phyloP scores from a whole-genome alignment of 345 rosid genomes.

The Lumnitzera littorea region DNA sequence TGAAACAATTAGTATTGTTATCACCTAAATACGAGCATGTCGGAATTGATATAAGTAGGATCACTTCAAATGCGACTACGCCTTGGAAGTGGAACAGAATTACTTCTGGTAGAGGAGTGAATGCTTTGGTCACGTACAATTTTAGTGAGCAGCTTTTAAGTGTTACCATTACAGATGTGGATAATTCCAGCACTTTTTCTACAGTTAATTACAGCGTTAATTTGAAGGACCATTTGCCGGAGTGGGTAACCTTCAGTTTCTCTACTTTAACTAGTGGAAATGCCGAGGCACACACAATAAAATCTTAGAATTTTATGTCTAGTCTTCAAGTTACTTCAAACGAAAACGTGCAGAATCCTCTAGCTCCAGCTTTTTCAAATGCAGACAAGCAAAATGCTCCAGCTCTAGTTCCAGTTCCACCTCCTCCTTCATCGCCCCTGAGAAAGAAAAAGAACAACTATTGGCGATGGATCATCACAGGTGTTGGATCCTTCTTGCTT shows the following conservation, averaged over 20 bases:
- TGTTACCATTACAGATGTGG: background rate
- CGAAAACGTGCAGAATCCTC: too few species aligned
- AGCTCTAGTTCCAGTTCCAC: background rate
- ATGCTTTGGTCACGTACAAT: constrained; percentile 1
- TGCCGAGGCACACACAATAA: background rate
- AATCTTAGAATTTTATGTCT: constrained; percentile 5
- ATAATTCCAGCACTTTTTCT: background rate
- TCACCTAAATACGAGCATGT: background rate
- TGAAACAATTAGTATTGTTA: too few species aligned
- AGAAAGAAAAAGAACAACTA: background rate
- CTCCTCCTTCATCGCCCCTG: background rate
- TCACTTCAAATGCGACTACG: background rate
- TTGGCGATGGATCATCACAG: background rate
- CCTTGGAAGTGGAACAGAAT: background rate
- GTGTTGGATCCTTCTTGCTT: background rate
- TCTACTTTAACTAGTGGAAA: background rate
- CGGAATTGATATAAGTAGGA: background rate
- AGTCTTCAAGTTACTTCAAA: background rate
- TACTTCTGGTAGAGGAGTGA: background rate
- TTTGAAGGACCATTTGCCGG: constrained; percentile 1
- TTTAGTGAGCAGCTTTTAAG: background rate
- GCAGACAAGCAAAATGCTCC: background rate
- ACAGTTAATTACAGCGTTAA: background rate
- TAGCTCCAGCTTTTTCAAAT: too few species aligned
- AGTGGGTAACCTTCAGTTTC: constrained; percentile 3